A percentile compares a stretch with the other conserved stretches of the same genome.
Evolutionary conservation across 2,329 filamentous ascomycete species (phyloP).

Genomic region (Colletotrichum spinosum): DNA sequence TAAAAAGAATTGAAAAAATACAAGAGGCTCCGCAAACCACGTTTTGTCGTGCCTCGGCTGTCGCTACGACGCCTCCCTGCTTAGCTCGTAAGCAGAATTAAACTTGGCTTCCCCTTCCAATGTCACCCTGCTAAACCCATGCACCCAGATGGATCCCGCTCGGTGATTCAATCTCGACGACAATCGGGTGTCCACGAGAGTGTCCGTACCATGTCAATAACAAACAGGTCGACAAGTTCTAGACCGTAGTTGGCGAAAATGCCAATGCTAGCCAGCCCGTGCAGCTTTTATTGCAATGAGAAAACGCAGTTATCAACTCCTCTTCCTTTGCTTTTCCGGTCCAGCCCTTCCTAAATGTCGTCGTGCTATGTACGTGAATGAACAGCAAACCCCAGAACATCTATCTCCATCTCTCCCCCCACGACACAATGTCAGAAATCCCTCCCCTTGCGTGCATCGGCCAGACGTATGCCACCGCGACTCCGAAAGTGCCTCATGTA

Average conservation of each 20-base stretch:
- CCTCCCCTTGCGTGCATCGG: constrained; percentile 27
- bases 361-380: no score
- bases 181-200: no score
- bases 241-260: no score
- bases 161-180: no score
- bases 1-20: no score
- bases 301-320: no score
- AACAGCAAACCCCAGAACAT: background rate
- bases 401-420: background rate
- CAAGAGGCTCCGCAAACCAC: constrained; percentile 10
- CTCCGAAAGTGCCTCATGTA: constrained; percentile 34
- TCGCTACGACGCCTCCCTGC: constrained; percentile 1
- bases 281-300: no score
- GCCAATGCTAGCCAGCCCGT: no score
- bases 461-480: constrained; percentile 33
- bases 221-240: no score
- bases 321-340: no score
- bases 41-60: constrained; percentile 24
- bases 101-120: constrained; percentile 11
- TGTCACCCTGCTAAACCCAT: constrained; percentile 27
- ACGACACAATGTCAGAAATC: constrained; percentile 3
- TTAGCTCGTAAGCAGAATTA: background rate
- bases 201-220: no score
- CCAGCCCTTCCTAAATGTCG: no score
- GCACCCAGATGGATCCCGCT: background rate